phyloP scores from a whole-genome alignment of 208 protist genomes.

The Naegleria lovaniensis region DNA sequence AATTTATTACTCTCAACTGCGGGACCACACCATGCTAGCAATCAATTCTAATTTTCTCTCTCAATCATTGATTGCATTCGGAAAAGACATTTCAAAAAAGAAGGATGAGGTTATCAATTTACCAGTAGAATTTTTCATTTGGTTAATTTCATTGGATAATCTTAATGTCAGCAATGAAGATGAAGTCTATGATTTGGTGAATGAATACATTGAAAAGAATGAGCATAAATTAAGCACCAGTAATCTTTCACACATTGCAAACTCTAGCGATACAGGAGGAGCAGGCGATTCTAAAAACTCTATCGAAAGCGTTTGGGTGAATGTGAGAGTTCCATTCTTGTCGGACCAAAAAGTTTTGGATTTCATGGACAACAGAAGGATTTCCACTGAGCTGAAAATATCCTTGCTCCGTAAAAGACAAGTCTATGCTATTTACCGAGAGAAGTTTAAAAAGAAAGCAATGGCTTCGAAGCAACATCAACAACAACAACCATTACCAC shows the following conservation, averaged over 20 bases:
- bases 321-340: background rate
- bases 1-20: background rate
- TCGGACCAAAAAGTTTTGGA: background rate
- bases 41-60: background rate
- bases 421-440: background rate
- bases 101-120: background rate
- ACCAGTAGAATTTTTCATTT: background rate
- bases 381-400: background rate
- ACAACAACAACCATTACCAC: background rate
- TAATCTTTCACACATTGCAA: background rate
- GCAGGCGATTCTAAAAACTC: background rate
- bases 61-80: background rate
- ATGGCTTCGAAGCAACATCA: background rate
- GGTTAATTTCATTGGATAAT: background rate
- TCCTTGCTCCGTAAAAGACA: background rate
- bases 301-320: background rate
- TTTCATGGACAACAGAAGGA: background rate
- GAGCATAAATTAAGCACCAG: background rate
- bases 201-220: background rate
- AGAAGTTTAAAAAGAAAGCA: background rate
- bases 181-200: background rate
- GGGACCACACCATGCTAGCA: background rate
- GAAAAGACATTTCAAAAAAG: constrained; percentile 7
- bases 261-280: background rate
- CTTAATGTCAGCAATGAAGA: background rate